Evolutionary conservation across 2,329 filamentous ascomycete species (phyloP), one percentile per base, ranked within the genome.

Genomic region (Venturia carpophila): DNA sequence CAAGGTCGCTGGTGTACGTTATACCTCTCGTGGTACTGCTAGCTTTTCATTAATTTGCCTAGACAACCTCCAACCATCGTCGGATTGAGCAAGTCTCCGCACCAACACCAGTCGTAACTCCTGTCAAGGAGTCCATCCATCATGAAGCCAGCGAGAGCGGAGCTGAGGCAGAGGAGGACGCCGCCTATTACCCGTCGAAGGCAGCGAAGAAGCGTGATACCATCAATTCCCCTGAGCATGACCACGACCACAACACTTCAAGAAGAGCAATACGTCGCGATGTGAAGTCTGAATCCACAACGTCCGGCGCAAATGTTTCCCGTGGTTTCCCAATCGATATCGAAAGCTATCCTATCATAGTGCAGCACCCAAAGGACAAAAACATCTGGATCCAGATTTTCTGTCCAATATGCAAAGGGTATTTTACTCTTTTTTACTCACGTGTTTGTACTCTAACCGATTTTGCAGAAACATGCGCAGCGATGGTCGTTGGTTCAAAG

Each of bases 101-200:
- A 15, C 1, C 30, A 5, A 37, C 27, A n/a, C 3, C 52, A 37
- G 30, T 58, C 15, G 30, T 11, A 15, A 15, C 15, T n/a, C 52
- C 52, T 37, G 15, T 37, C 13, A 58, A 37, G 37, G 30, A 34
- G 9, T 7, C 52, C 24, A 11, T 58, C 30, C 37, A 37, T 27
- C 6, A 15, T 9, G 27, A 58, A 10, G 30, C 27, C 19, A 58
- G 27, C 30, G 52, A 58, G 17, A 37, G 30, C 52, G 52, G 19
- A 58, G 52, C 52, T 34, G 52, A 58, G 30, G 52, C 52, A 58
- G 52, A 58, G 30, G 52, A 58, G 52, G 52, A 58, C 30, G 52
- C 27, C 6, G 19, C 27, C 52, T 58, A 58, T 58, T 58, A 58
- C 52, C 52, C 52, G 19, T 58, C 52, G 17, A 34, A 58, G 24